Base-by-base conservation (phyloP, 2,329 filamentous ascomycete genomes). In the Mycosphaerella sp. region DNA sequence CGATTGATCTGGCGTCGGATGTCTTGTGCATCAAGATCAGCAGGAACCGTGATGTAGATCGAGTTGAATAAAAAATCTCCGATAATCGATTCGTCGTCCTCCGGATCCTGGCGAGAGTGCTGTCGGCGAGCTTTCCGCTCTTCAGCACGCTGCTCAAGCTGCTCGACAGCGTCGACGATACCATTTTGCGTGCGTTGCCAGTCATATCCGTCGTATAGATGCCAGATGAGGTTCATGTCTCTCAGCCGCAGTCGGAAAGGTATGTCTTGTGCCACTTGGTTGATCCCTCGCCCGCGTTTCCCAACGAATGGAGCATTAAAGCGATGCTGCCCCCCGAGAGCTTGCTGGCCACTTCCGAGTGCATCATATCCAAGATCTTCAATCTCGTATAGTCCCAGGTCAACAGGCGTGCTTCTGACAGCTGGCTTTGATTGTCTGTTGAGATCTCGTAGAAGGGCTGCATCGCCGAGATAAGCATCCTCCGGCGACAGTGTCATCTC, bases 31-130 rank as follows among this genome's bases (percentile, higher is more conserved):
- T 97, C 92, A 21, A 62, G 59, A 62, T 91, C 93, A 9, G 87
- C 80, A 0, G 92, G 87, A 14, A 98, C 87, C 11, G 88, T 90
- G 63, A 98, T 96, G 74, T 96, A 98, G 51, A 98, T 95, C 0
- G 93, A 98, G 69, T 98, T 97, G 78, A 98, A 98, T 12, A 98
- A 77, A 63, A 95, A 95, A 68, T 98, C 95, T 5, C 89, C 90
- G 70, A 97, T 95, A 5, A 87, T 87, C 10, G 84, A 88, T 70
- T 91, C 87, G 42, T 91, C 86, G 46, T 95, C 87, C 50, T 85
- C 86, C 70, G 81, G 68, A 66, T 76, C 69, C 34, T 74, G 70
- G 51, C 80, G 76, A 7, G 79, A 74, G 50, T 79, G 76, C 56
- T 80, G 74, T 50, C 82, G 81, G 5, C 80, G 77, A 43, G 75